Base-by-base conservation (phyloP, 345 rosid genomes). In the Acer campestre region DNA sequence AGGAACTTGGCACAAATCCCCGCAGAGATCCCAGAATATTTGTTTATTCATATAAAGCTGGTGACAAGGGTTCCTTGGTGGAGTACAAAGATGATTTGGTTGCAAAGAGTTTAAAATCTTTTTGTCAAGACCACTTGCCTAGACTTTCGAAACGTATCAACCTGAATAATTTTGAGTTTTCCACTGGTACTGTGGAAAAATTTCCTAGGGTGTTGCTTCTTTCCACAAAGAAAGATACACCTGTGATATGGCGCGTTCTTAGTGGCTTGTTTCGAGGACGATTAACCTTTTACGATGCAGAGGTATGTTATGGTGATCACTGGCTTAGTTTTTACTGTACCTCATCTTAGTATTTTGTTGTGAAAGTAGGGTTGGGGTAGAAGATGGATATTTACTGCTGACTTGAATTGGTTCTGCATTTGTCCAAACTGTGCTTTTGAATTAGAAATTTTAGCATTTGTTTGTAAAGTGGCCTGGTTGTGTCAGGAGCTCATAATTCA, bases 181-280 rank as follows among this genome's bases (percentile, higher is more conserved):
- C 80, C 55, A 82, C 84, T 61, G 80, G 75, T 55, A 77, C 69
- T 40, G 80, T 44, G 16, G 88, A 83, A 68, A 82, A 56, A 68
- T 67, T 75, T 38, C 95, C 92, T 10, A 85, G 80, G 83, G 91
- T 94, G 77, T n/a, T 92, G 80, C 97, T 96, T 64, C 88, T 96
- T 66, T 88, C 98, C 61, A 91, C 98, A 61, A 94, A 94, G 83
- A 94, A 86, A 74, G 89, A 90, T 49, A 89, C 99, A 55, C 93
- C 98, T 48, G 84, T 85, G 7, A 94, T 91, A 67, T 94, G 97
- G 98, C 97, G 94, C 58, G 97, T 87, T 82, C 97, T 96, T 71
- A 91, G 97, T 56, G 95, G 98, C 82, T 77, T 89, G 85, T 88
- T 86, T 83, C 89, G 70, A 67, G 89, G 90, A 77, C 89, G 82